These are phyloP conservation scores for Waltergamsia citrina DNA, from an alignment of 2,329 filamentous ascomycete genomes.

Conservation along the genomic window DNA sequence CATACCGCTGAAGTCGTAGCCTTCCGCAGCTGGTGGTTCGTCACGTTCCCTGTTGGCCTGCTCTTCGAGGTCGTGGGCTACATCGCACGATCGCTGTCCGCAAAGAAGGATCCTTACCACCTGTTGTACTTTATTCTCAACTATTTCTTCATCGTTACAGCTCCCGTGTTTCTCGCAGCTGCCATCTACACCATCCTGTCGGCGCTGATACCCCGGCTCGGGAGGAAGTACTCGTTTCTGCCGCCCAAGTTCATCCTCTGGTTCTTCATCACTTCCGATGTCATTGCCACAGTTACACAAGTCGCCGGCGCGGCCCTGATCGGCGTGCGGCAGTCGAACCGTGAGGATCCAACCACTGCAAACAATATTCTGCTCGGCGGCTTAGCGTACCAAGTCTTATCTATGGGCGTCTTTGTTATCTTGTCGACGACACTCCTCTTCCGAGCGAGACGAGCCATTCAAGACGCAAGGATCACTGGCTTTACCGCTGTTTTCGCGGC, in stretches of 20 bases:
- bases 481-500: slow-evolving; percentile 32
- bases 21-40: slow-evolving; percentile 34
- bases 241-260: slow-evolving; percentile 36
- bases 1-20: slow-evolving; percentile 26
- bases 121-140: slow-evolving; percentile 47
- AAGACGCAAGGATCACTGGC: slow-evolving; percentile 15
- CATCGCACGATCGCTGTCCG: slow-evolving; percentile 28
- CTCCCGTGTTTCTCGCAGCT: slow-evolving; percentile 47
- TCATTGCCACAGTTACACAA: slow-evolving; percentile 42
- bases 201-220: slow-evolving; percentile 35
- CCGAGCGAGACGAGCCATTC: slow-evolving; percentile 20
- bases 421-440: slow-evolving; percentile 30
- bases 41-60: slow-evolving; percentile 28
- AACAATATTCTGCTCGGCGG: slow-evolving; percentile 48
- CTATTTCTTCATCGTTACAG: slow-evolving; percentile 53
- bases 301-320: slow-evolving; percentile 44
- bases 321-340: slow-evolving; percentile 35
- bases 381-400: slow-evolving; percentile 42
- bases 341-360: slow-evolving; percentile 35
- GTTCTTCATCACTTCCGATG: slow-evolving; percentile 45
- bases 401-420: slow-evolving; percentile 37
- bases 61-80: slow-evolving; percentile 31
- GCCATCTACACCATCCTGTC: slow-evolving; percentile 45
- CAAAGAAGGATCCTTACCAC: slow-evolving; percentile 40
- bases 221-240: slow-evolving; percentile 30